Evolutionary conservation across 177 flowering plant genomes (phyloP), one percentile per base, ranked within the genome.

Genomic region (Telopea speciosissima): DNA sequence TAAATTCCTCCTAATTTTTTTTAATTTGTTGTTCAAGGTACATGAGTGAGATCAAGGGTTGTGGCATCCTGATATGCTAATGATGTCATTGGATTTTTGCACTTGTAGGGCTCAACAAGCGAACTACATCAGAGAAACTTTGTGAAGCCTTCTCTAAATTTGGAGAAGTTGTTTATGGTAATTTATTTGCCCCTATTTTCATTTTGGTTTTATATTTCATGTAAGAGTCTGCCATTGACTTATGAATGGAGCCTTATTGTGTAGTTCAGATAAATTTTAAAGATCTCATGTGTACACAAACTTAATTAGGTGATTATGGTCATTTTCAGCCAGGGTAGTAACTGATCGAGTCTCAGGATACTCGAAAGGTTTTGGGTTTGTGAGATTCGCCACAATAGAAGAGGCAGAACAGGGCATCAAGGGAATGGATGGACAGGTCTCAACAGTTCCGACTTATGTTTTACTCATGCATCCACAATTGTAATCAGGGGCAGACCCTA

Each of bases 361-460:
- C 23, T 77, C 77, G 6, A 70, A 70, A 26, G 80, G 77, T 31
- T 77, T 62, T 73, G 80, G 80, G 3, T 77, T 77, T 67, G 79
- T 77, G 60, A 73, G 23, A 31, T 77, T 66, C 59, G 40, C 69
- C 10, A 77, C 73, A 8, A 6, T 73, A n/a, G 76, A 70, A 58
- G 76, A 77, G 28, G 76, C 81, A 11, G 74, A 54, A 11, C 52
- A 73, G 62, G 81, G 81, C 36, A 73, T 69, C 19, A 63, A 75
- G 64, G 81, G 76, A 33, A 75, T 79, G 81, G 81, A 79, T 75
- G 81, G 68, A n/a, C 70, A 75, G 78, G 78, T 79, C 1, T 24
- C 21, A 62, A 31, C 68, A 8, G 1, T 63, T 44, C 14, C 13
- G 8, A 44, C 11, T 44, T 9, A 9, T 44, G 49, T 13, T 44